Evolutionary conservation across 306 rosid genomes (phyloP), one percentile per base, ranked within the genome.

Genomic region (Vicia villosa): DNA sequence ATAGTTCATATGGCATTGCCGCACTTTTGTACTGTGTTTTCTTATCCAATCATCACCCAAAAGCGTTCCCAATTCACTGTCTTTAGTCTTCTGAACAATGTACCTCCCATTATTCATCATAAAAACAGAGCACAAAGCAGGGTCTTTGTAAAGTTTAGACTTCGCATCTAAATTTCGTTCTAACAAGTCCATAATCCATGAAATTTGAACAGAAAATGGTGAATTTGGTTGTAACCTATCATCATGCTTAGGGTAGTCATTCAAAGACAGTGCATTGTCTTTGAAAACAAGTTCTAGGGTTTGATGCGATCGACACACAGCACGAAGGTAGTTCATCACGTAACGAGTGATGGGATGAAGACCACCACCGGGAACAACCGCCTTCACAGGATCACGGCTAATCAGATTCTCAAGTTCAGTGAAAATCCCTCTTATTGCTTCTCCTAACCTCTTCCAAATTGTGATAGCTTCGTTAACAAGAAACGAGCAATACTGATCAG

Each of bases 51-150:
- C 88, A 1, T 82, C 88, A 0, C 96, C 96, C 34, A 90, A 56
- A 28, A 90, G 84, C 0, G 72, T 72, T 14, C 87, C 91, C 51
- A 90, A 46, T 55, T 87, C 91, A 34, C 85, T 81, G 36, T 87
- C 93, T 59, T 77, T 88, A 16, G 86, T 85, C 69, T 87, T 86
- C 69, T 85, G 75, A 68, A 68, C 89, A 43, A 87, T 90, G 77
- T 90, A 90, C 40, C 84, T 79, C 50, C 86, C 88, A 70, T 87
- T 90, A 67, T 90, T 90, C 96, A 90, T 87, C 89, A 90, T 74
- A 69, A 87, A 90, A 46, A 90, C 72, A 55, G 69, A 75, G 81
- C 87, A 73, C 71, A 89, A 74, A n/a, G 87, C 86, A 40, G 86
- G 71, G 80, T 87, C 91, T 70, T 82, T 71, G 75, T 90, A 90